Evolutionary conservation across 2,329 filamentous ascomycete genomes (phyloP).

Genomic region (Exophiala viscosa): DNA sequence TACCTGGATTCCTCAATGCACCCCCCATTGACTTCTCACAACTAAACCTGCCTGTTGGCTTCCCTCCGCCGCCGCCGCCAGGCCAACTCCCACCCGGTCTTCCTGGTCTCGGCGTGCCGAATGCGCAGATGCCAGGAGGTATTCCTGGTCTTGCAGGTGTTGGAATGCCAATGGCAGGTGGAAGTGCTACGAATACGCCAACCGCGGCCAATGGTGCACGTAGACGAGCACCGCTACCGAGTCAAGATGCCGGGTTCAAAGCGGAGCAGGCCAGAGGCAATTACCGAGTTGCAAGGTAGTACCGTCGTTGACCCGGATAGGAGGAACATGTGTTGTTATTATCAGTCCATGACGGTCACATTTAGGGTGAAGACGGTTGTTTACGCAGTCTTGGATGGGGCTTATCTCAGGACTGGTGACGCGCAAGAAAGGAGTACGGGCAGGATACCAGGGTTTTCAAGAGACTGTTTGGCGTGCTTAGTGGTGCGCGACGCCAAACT

Average conservation of each 20-base stretch:
- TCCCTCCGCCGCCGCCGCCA: conserved; percentile 54
- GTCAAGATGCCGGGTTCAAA: conserved; percentile 76
- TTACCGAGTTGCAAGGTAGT: conserved; percentile 43
- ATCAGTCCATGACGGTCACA: too few species aligned
- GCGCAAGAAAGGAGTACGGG: too few species aligned
- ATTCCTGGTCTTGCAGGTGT: conserved; percentile 1
- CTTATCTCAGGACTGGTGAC: too few species aligned
- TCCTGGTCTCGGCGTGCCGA: conserved; percentile 44
- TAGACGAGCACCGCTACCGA: conserved; percentile 68
- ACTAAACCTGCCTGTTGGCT: conserved; percentile 41
- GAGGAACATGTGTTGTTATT: background rate
- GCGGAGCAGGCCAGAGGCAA: conserved; percentile 65
- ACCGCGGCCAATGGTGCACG: conserved; percentile 28
- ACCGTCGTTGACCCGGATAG: background rate
- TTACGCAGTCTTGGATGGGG: too few species aligned
- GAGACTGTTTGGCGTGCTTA: too few species aligned
- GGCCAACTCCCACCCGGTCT: conserved; percentile 15
- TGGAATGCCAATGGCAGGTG: conserved; percentile 35
- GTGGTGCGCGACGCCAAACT: too few species aligned
- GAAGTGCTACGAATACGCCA: conserved; percentile 34
- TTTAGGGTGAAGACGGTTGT: too few species aligned
- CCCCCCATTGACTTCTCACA: conserved; percentile 34
- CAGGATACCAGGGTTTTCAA: too few species aligned
- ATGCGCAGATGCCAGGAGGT: conserved; percentile 32
- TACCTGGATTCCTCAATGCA: conserved; percentile 2